These are phyloP conservation scores for Pleurotus pulmonarius DNA, from an alignment of 768 basidiomycete species.

Conservation along the genomic window DNA sequence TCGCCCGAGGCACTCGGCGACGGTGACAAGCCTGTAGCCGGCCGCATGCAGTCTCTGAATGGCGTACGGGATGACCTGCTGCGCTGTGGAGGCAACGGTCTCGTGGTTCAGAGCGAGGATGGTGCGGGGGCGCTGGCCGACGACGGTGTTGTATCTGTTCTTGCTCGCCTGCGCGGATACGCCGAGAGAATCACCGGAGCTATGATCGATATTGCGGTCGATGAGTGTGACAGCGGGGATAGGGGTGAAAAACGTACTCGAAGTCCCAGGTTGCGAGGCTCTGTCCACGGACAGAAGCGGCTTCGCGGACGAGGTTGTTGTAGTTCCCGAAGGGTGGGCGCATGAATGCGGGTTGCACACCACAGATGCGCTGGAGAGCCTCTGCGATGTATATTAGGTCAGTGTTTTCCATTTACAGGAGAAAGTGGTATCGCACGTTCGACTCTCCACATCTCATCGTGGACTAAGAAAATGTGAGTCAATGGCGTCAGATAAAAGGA, in stretches of 20 bases:
- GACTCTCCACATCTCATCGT: conserved; percentile 19
- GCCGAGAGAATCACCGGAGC: conserved; percentile 36
- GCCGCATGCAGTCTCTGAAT: background rate
- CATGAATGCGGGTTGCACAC: conserved; percentile 29
- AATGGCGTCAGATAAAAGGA: background rate
- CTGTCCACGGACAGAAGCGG: conserved; percentile 18
- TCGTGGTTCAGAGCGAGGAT: conserved; percentile 41
- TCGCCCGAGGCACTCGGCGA: background rate
- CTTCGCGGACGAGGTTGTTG: conserved; percentile 26
- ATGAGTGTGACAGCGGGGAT: background rate
- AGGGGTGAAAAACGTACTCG: conserved; percentile 19
- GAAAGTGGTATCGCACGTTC: conserved; percentile 11
- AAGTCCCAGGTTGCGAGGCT: conserved; percentile 28
- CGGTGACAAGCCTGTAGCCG: conserved; percentile 2
- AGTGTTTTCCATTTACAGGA: background rate
- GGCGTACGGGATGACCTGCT: conserved; percentile 17
- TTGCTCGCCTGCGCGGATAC: conserved; percentile 28
- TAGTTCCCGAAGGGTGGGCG: conserved; percentile 36
- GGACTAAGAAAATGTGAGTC: conserved; percentile 9
- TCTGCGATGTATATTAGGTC: conserved; percentile 19
- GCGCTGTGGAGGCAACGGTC: conserved; percentile 16
- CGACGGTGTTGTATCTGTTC: conserved; percentile 22
- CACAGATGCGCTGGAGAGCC: conserved; percentile 26
- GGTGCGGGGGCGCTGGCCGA: conserved; percentile 25
- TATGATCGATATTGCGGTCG: conserved; percentile 9